A percentile compares a stretch with the other conserved stretches of the same genome.
Conservation (phyloP, 116 monocot species). For the Phalaenopsis hybrid region DNA sequence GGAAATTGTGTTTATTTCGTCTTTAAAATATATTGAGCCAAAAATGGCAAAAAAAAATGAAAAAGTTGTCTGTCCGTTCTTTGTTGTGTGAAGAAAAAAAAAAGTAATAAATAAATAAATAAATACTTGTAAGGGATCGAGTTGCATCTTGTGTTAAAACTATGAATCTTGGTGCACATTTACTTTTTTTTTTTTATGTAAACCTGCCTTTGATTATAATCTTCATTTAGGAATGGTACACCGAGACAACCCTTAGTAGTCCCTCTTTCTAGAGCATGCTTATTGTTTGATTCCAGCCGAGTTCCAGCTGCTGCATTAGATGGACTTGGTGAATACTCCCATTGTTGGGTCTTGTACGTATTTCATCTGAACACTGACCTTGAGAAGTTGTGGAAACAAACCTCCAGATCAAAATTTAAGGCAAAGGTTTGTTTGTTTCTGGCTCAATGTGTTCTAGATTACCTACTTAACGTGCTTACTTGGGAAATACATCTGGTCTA, state of each 20-base stretch:
- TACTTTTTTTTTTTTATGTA: neutral
- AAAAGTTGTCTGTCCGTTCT: neutral
- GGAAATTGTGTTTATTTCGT: neutral
- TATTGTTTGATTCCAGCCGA: conserved; percentile 52
- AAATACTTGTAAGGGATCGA: neutral
- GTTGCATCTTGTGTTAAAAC: neutral
- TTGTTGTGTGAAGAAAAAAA: neutral
- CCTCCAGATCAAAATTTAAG: conserved; percentile 76
- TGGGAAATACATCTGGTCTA: neutral
- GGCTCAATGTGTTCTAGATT: neutral
- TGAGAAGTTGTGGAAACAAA: conserved; percentile 84
- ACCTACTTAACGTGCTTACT: neutral
- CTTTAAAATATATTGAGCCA: neutral
- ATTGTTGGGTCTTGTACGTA: conserved; percentile 91
- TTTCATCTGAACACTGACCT: conserved; percentile 94
- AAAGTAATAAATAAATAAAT: neutral
- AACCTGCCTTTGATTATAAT: neutral
- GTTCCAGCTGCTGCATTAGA: conserved; percentile 63
- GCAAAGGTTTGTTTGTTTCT: conserved; percentile 54
- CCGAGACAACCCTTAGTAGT: conserved; percentile 93
- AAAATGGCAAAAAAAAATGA: neutral
- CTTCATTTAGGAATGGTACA: conserved; percentile 73
- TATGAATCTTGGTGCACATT: neutral
- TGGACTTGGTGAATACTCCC: conserved; percentile 75
- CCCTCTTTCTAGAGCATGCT: conserved; percentile 75